A percentile compares a stretch with the other conserved stretches of the same genome.
Conservation (phyloP, 805 yeast species). For the Candida endomychidarum region DNA sequence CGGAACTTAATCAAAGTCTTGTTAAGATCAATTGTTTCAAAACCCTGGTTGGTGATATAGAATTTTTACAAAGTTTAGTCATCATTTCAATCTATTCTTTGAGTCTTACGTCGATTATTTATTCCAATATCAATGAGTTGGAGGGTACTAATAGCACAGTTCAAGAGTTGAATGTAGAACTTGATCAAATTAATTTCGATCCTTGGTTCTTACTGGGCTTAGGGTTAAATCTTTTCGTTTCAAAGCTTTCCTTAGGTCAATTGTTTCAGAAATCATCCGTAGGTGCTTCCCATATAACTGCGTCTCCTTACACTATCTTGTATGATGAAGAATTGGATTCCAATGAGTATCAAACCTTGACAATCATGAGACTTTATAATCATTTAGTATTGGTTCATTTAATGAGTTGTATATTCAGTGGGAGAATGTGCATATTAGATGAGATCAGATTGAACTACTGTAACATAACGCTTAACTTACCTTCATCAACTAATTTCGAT, state of each 20-base stretch:
- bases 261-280: constrained; percentile 21
- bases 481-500: constrained; percentile 72
- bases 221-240: constrained; percentile 62
- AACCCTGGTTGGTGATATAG: constrained; percentile 38
- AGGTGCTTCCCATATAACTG: constrained; percentile 1
- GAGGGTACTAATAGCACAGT: neutral
- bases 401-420: constrained; percentile 63
- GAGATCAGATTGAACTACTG: constrained; percentile 59
- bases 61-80: constrained; percentile 67
- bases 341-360: constrained; percentile 51
- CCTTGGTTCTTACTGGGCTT: constrained; percentile 69
- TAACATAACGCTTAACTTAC: constrained; percentile 53
- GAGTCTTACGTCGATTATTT: constrained; percentile 49
- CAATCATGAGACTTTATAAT: constrained; percentile 67
- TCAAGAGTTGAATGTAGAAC: constrained; percentile 11
- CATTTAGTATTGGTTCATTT: constrained; percentile 68
- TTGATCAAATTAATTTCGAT: constrained; percentile 53
- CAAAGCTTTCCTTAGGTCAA: constrained; percentile 48
- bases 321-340: constrained; percentile 30
- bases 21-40: constrained; percentile 27
- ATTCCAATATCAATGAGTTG: constrained; percentile 11
- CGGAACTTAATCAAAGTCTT: constrained; percentile 49
- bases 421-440: constrained; percentile 63
- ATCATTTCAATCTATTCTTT: constrained; percentile 64
- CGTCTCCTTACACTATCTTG: constrained; percentile 29